A percentile compares a stretch with the other conserved stretches of the same genome.
Evolutionary conservation across 2,329 filamentous ascomycete species (phyloP).

Genomic region (Huntiella abstrusa): DNA sequence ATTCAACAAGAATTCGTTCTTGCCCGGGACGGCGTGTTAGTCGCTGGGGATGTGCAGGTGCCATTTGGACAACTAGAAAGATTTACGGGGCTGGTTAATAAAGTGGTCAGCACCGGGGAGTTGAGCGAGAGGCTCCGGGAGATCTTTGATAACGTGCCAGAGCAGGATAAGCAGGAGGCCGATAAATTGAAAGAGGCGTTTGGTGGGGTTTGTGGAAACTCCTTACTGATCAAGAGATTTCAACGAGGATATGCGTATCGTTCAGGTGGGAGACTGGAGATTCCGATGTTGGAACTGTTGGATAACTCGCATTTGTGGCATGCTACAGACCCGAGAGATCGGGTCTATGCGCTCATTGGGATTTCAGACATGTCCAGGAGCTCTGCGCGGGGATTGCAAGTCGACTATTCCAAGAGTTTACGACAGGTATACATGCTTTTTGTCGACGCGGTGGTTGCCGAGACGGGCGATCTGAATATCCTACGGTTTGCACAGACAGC

Average conservation of each 20-base stretch:
- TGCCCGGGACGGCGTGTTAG: not conserved
- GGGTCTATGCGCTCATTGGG: constrained; percentile 14
- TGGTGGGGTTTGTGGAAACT: not conserved
- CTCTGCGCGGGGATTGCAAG: not conserved
- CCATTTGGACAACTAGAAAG: not conserved
- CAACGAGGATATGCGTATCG: not conserved
- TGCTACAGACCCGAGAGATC: constrained; percentile 14
- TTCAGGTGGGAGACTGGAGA: not conserved
- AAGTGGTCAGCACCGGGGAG: not conserved
- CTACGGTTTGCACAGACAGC: constrained; percentile 1
- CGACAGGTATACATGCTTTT: not conserved
- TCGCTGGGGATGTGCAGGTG: not conserved
- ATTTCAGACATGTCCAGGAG: constrained; percentile 5
- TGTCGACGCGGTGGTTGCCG: not conserved
- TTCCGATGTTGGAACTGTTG: constrained; percentile 1
- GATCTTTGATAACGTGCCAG: not conserved
- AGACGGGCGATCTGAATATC: constrained; percentile 1
- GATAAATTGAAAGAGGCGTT: not conserved
- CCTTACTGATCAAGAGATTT: not conserved
- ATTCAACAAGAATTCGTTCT: constrained; percentile 8
- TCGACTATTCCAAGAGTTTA: constrained; percentile 1
- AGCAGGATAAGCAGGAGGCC: not conserved
- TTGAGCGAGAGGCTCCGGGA: not conserved
- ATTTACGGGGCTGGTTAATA: not conserved
- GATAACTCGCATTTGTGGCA: constrained; percentile 6